Base-by-base conservation (phyloP, 2,329 filamentous ascomycete species). In the Aulographum hederae region DNA sequence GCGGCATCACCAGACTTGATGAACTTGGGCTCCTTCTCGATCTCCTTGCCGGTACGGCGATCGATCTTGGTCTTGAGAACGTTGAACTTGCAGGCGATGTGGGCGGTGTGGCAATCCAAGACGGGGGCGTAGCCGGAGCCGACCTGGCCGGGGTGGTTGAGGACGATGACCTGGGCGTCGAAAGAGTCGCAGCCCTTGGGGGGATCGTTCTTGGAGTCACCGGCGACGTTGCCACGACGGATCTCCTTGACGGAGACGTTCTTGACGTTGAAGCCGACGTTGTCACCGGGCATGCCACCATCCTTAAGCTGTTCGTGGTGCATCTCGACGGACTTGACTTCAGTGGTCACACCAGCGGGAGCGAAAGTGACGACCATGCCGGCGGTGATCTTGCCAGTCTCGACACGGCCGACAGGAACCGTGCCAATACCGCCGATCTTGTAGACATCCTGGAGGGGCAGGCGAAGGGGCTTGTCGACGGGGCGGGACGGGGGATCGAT, bases 161-260 rank as follows among this genome's bases (percentile, higher is more conserved):
- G 82, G 59, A 98, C 85, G 59, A 98, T 98, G 71, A 98, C 89
- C 78, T 98, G 89, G 60, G 89, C 89, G 64, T 82, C 91, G 84
- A 98, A 98, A 55, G 78, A 85, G 54, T 86, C 84, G 56, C 73
- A 74, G 55, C 71, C 89, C 59, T 66, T 60, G 46, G 89, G 82
- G 53, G 89, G 89, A 70, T 98, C 89, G 73, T 92, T 91, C 85
- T 98, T 98, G 75, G 81, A 86, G 82, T 98, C 89, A 82, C 84
- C 82, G 55, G 80, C 80, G 53, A 98, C 89, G 78, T 98, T 95
- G 59, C 89, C 89, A 92, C 89, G 89, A 67, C 89, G 89, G 59
- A 98, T 93, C 64, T 98, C 89, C 85, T 98, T 98, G 69, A 98
- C 89, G 65, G 89, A 95, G 56, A 98, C 89, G 89, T 98, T 98